These are phyloP conservation scores for Hypsizygus ulmarius DNA, from an alignment of 1,284 basidiomycete species.

Conservation along the genomic window DNA sequence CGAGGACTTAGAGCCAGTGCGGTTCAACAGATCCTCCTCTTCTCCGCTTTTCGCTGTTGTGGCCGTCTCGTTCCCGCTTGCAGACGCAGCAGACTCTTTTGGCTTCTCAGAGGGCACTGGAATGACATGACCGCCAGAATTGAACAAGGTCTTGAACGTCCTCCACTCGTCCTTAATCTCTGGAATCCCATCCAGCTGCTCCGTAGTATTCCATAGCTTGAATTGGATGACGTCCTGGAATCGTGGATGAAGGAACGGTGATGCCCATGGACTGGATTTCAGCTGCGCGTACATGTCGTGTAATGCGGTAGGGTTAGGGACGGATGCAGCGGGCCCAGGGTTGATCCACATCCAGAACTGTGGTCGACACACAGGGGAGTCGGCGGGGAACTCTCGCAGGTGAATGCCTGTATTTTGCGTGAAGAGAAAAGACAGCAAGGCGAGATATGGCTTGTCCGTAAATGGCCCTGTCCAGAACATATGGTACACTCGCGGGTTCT, in stretches of 20 bases:
- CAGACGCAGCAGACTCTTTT: constrained; percentile 22
- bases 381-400: constrained; percentile 35
- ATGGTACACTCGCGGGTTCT: constrained; percentile 72
- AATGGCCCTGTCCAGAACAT: constrained; percentile 85
- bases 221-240: constrained; percentile 77
- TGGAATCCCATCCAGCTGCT: constrained; percentile 70
- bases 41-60: constrained; percentile 26
- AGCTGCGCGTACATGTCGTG: constrained; percentile 63
- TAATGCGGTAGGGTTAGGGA: constrained; percentile 64
- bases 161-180: constrained; percentile 77
- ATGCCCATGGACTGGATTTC: constrained; percentile 68
- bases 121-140: constrained; percentile 52
- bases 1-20: constrained; percentile 63
- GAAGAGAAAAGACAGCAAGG: constrained; percentile 74
- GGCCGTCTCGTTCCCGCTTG: constrained; percentile 17
- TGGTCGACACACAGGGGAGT: constrained; percentile 54
- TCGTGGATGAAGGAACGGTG: constrained; percentile 71
- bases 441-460: constrained; percentile 80
- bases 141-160: constrained; percentile 57
- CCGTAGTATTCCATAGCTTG: constrained; percentile 81
- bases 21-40: constrained; percentile 54
- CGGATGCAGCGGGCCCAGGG: constrained; percentile 60
- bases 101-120: constrained; percentile 40
- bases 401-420: constrained; percentile 77
- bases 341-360: constrained; percentile 86